These are phyloP conservation scores for Pharnaceum exiguum DNA, from an alignment of 148 eudicot species.

Conservation along the genomic window DNA sequence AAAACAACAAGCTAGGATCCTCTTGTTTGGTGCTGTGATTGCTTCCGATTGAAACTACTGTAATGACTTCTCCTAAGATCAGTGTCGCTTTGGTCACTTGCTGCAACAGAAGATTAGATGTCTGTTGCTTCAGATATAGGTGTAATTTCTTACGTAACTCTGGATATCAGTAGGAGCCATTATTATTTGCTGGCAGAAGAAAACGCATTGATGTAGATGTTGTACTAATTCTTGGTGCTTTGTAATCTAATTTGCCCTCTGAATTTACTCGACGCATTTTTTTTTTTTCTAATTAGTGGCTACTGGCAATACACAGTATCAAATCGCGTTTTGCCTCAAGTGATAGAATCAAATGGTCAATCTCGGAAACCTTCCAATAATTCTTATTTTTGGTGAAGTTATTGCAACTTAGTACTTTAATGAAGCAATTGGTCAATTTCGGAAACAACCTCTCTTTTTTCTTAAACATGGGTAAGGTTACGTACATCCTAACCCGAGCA, in stretches of 20 bases:
- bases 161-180: slow-evolving; percentile 11
- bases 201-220: slow-evolving; percentile 14
- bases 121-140: not conserved
- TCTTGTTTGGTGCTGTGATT: slow-evolving; percentile 1
- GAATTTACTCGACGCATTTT: not conserved
- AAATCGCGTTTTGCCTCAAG: too few species aligned
- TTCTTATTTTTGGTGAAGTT: too few species aligned
- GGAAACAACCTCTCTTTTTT: too few species aligned
- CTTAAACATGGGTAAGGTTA: too few species aligned
- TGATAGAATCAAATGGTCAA: too few species aligned
- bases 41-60: slow-evolving; percentile 1
- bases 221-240: slow-evolving; percentile 7
- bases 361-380: too few species aligned
- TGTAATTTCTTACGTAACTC: too few species aligned
- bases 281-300: too few species aligned
- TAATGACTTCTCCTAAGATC: not conserved
- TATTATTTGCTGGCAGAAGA: slow-evolving; percentile 1
- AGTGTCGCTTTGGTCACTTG: slow-evolving; percentile 1
- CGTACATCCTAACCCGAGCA: too few species aligned
- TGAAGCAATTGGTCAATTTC: too few species aligned
- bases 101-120: not conserved
- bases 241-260: slow-evolving; percentile 6
- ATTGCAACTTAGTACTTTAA: too few species aligned
- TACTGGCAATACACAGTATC: too few species aligned
- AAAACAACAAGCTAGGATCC: not conserved